Evolutionary conservation across 495 filamentous ascomycete species (phyloP), one percentile per base, ranked within the genome.

Genomic region (Margaritispora aquatica): DNA sequence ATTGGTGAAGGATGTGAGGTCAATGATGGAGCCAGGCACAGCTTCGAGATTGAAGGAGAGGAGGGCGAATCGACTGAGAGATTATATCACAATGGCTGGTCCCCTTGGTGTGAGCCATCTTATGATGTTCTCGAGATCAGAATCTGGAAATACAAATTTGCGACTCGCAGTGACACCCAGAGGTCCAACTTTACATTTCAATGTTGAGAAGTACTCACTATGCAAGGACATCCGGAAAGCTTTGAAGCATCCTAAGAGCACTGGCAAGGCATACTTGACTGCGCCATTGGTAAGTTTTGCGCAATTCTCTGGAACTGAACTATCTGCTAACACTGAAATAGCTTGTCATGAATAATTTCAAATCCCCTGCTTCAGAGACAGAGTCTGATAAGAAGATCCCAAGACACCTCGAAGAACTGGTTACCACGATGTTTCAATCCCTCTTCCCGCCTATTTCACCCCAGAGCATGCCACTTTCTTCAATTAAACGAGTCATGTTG

Each of bases 271-370:
- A 65, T 94, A 88, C 68, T 76, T 84, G 50, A 88, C 83, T 24
- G 81, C 93, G 1, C 93, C 93, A 51, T 74, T 97, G 69, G 84
- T 87, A 80, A 54, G 27, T 46, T 19, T 29, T 29, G 41, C n/a
- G 24, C 44, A 4, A 5, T 26, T 7, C 17, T 17, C 0, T 13
- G 24, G 19, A 29, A 48, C 54, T n/a, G 26, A 29, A n/a, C 11
- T n/a, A 29, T 55, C 24, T 56, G 31, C 26, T 64, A 60, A 68
- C 54, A 7, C 15, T 19, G 19, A 26, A n/a, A 36, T 52, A 87
- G 83, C 80, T 98, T 19, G 95, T 98, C 56, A 97, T 98, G 94
- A 99, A 99, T 75, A 96, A 96, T 69, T 96, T 99, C 73, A 82
- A 80, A 31, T 87, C 83, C 1, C 79, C 88, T 26, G 70, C 79